Base-by-base conservation (phyloP, 257 asterid genomes). In the Capsicum pubescens region DNA sequence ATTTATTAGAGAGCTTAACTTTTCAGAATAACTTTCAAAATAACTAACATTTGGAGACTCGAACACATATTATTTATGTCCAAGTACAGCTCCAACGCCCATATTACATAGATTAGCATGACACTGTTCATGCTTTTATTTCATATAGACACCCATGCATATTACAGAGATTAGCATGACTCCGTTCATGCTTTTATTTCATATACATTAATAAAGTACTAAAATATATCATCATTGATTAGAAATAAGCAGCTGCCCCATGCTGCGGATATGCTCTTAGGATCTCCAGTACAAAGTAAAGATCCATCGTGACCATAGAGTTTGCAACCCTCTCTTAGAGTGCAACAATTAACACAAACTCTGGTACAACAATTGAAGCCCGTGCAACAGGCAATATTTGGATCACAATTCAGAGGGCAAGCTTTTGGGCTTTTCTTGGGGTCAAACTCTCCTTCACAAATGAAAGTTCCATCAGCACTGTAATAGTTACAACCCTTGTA, bases 261-360 rank as follows among this genome's bases (percentile, higher is more conserved):
- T 19, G 6, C 0, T 0, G 39, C 10, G 1, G 36, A 61, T 19
- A 19, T 3, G 36, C 15, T 1, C 7, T 9, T 7, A 63, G 8
- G 0, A 3, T 63, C 42, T 2, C 69, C 39, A 21, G 70, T 64
- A 26, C 70, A 64, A 21, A 64, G 13, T 26, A 64, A 26, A 11
- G 44, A 64, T 64, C 82, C 84, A 14, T 67, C 39, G 56, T 50
- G 7, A 14, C 1, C 8, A 26, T 21, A 87, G 44, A 84, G 46
- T 32, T 64, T 64, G 71, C 71, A 64, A 6, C 46, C 71, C 10
- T 5, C 46, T 12, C 9, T 6, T 32, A n/a, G 10, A 0, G 46
- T 64, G n/a, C 46, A 32, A 32, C 71, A 64, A 3, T 32, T 64
- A 2, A 64, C 71, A 2, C 72, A 66, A 66, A 66, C 46, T 26